Percentiles rank a stretch among this genome's conserved stretches.
Conservation (phyloP, 257 asterid genomes). For the Haberlea rhodopensis region DNA sequence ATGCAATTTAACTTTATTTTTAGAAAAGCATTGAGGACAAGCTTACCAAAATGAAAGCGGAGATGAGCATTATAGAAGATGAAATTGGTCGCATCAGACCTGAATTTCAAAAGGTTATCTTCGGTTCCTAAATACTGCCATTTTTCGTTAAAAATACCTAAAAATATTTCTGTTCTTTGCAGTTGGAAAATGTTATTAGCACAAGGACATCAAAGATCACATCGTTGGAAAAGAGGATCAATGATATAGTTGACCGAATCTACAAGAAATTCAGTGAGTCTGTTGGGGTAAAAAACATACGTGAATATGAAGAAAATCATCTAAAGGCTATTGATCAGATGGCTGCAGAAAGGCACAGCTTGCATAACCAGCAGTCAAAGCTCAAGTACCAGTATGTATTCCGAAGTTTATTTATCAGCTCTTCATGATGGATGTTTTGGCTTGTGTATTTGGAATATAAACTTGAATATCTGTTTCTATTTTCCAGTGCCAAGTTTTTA, state of each 20-base stretch:
- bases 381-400: conserved; percentile 82
- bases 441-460: background rate
- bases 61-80: conserved; percentile 64
- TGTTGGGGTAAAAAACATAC: conserved; percentile 88
- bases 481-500: background rate
- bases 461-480: background rate
- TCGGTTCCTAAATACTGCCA: conserved; percentile 21
- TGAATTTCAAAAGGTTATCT: conserved; percentile 69
- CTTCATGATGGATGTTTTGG: background rate
- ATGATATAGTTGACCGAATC: conserved; percentile 75
- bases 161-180: conserved; percentile 31
- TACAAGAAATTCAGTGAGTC: conserved; percentile 90
- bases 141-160: conserved; percentile 15
- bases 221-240: conserved; percentile 64
- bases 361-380: conserved; percentile 93
- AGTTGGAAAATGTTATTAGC: conserved; percentile 65
- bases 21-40: conserved; percentile 94
- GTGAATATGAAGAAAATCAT: conserved; percentile 96
- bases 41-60: conserved; percentile 69
- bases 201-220: conserved; percentile 53
- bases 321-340: conserved; percentile 84
- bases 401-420: conserved; percentile 13
- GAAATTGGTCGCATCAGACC: conserved; percentile 75
- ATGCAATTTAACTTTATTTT: conserved; percentile 22
- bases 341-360: conserved; percentile 81